Base-by-base conservation (phyloP, 331 rosid species). In the Malus hybrid region DNA sequence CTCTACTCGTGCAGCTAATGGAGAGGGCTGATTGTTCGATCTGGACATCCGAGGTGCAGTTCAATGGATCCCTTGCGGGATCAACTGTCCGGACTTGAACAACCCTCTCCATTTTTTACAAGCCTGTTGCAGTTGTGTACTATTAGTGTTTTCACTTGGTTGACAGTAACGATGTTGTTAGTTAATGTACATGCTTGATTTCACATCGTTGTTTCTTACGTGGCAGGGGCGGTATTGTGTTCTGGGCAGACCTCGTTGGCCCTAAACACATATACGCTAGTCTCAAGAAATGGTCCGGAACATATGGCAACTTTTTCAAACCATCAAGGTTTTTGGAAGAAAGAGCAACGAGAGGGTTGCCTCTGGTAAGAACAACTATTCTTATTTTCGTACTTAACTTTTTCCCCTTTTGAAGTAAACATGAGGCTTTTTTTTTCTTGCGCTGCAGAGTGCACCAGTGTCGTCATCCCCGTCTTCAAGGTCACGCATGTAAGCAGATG, bases 311-410 rank as follows among this genome's bases (percentile, higher is more conserved):
- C 82, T 92, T 94, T 52, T 94, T 67, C 80, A 92, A 85, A 76
- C 97, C 99, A 76, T 94, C 93, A 19, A 90, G 86, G 75, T 94
- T 69, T 84, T 79, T 94, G 86, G 97, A 92, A 85, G 99, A 92
- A 74, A 85, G 99, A 85, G 99, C 92, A 1, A 44, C 61, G 18
- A 86, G 75, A 73, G 96, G 97, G 88, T 77, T 90, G 71, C 93
- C 89, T 19, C 76, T 94, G 96, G 99, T 94, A 84, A 85, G 88
- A 76, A 46, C 15, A 68, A 13, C 4, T 1, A 10, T 46, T 59
- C 71, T 12, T 60, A 56, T 18, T n/a, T 15, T 42, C 28, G 2
- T 24, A 22, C 20, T 13, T 11, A 6, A 5, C 1, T 22, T 22
- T 22, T 22, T 22, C 1, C 24, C 24, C 24, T 22, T 42, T 42